Base-by-base conservation (phyloP, 495 filamentous ascomycete genomes). In the Aspergillus nanangensis region DNA sequence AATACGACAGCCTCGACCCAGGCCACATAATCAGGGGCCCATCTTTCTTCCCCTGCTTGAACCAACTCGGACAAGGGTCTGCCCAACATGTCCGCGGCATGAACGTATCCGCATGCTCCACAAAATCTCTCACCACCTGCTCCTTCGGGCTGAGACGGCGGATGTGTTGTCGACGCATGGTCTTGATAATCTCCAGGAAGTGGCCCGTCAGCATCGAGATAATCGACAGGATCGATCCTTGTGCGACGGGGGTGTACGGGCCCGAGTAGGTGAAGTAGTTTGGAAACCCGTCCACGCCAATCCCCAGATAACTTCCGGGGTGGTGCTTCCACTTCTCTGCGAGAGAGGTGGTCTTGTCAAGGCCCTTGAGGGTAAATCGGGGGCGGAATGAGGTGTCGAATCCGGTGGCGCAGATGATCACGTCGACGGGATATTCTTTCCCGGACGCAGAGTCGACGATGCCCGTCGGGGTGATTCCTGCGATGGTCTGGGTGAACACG, bases 271-370 rank as follows among this genome's bases (percentile, higher is more conserved):
- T 67, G 54, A 81, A 79, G 48, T 76, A 76, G 44, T 82, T 82
- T 0, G 79, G 79, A 47, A 80, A 81, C 3, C 62, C 63, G 34
- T 71, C 64, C 29, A 76, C 60, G 17, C 76, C 71, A 8, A 74
- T 68, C 8, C 69, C 73, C 31, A 76, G 65, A 50, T 83, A 82
- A 9, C 70, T 62, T 27, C 67, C 62, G 0, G 75, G 55, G 3
- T 58, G 54, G 5, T 62, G 49, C 0, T 61, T 55, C 66, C 72
- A 80, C 1, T 60, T 51, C n/a, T 70, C 55, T 2, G 62, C 45
- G 0, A 79, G 53, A 34, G 61, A 57, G 11, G 53, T 53, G 15
- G 63, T 70, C 10, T 33, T 15, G 14, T 64, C 56, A 18, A 50
- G 47, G 7, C 78, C 78, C 21, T 53, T 56, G 22, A 69, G 55